Conservation (phyloP, 306 rosid genomes). For the Luffa acutangula region DNA sequence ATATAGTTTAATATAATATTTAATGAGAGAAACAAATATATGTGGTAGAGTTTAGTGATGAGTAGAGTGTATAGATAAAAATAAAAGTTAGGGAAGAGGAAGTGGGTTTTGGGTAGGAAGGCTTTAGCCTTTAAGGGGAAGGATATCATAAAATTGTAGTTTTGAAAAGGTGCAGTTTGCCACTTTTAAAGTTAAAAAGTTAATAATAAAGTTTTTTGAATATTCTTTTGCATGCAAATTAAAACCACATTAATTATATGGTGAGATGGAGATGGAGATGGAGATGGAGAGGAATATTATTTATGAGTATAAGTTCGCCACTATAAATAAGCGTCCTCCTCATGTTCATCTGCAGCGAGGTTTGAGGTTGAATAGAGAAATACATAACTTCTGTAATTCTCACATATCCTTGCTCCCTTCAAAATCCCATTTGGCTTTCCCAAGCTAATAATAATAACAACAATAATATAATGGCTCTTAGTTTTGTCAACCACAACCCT, state of each 20-base stretch:
- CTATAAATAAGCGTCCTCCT: background rate
- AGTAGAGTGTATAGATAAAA: no score
- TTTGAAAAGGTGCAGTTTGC: background rate
- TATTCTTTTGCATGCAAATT: background rate
- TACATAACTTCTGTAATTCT: background rate
- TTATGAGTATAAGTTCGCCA: background rate
- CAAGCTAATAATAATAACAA: no score
- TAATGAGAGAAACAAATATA: no score
- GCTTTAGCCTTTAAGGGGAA: background rate
- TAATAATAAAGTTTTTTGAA: background rate
- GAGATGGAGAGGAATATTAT: background rate
- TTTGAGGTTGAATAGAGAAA: background rate
- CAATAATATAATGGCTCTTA: slow-evolving; percentile 9
- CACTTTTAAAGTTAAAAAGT: background rate
- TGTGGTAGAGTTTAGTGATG: no score
- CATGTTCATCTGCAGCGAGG: background rate
- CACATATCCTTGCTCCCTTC: background rate
- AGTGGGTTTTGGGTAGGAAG: slow-evolving; percentile 8
- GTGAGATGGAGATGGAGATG: background rate
- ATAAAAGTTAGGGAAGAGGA: background rate
- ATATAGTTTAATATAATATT: no score
- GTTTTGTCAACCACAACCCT: slow-evolving; percentile 19
- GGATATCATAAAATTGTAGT: slow-evolving; percentile 6
- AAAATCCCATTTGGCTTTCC: background rate
- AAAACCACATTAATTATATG: background rate